A percentile compares a stretch with the other conserved stretches of the same genome.
Conservation (phyloP, 257 asterid genomes). For the Nicotiana paniculata region DNA sequence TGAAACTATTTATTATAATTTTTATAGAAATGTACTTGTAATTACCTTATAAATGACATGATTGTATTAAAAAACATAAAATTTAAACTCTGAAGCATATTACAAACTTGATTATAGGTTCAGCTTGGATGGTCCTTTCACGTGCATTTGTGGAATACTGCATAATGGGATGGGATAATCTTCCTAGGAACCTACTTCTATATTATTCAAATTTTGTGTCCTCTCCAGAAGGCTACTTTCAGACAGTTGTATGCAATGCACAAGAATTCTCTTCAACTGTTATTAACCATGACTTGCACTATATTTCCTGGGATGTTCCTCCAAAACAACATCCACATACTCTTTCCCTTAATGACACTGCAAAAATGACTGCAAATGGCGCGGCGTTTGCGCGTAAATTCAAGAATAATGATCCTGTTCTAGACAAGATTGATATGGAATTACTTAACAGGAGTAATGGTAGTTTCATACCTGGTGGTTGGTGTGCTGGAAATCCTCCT, state of each 20-base stretch:
- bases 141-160: conserved; percentile 75
- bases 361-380: conserved; percentile 49
- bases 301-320: conserved; percentile 81
- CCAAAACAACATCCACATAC: conserved; percentile 82
- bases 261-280: conserved; percentile 67
- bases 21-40: background rate
- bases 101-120: conserved; percentile 42
- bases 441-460: conserved; percentile 46
- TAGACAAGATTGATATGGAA: conserved; percentile 63
- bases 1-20: background rate
- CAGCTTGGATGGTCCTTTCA: conserved; percentile 93
- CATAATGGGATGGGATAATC: conserved; percentile 97
- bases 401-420: conserved; percentile 39
- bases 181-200: conserved; percentile 86
- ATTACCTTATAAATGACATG: background rate
- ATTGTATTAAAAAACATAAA: background rate
- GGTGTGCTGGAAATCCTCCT: conserved; percentile 72
- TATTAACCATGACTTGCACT: conserved; percentile 93
- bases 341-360: conserved; percentile 59
- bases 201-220: conserved; percentile 89
- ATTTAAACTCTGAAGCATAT: background rate
- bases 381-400: conserved; percentile 91
- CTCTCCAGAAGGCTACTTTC: conserved; percentile 95
- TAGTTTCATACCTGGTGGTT: conserved; percentile 84
- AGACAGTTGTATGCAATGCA: conserved; percentile 80